phyloP scores from a whole-genome alignment of 352 stramenopile genomes.

The Phytophthora multivora region DNA sequence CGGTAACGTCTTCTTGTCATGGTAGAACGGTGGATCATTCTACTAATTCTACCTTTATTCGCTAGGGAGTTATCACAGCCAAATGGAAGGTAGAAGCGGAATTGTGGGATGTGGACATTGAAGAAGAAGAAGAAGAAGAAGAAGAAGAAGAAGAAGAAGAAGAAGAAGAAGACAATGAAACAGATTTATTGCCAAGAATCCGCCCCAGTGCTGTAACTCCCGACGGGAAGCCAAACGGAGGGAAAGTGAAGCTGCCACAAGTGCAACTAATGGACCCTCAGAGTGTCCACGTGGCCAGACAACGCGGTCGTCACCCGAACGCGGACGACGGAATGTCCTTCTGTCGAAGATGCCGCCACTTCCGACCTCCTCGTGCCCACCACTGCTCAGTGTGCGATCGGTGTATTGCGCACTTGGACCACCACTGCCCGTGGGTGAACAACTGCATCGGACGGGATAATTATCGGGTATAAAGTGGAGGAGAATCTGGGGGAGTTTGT shows the following conservation, averaged over 20 bases:
- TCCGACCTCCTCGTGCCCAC: conserved; percentile 57
- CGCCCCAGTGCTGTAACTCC: conserved; percentile 25
- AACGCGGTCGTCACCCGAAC: conserved; percentile 24
- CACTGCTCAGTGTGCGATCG: conserved; percentile 85
- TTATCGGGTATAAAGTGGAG: conserved; percentile 75
- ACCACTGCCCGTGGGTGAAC: conserved; percentile 98
- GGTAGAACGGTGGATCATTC: neutral
- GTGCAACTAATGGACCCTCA: conserved; percentile 43
- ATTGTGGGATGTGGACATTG: conserved; percentile 11
- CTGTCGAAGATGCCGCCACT: conserved; percentile 55
- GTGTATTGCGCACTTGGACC: conserved; percentile 97
- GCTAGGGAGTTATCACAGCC: conserved; percentile 33
- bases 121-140: conserved; percentile 11
- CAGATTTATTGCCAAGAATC: conserved; percentile 32
- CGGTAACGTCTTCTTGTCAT: conserved; percentile 29
- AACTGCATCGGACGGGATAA: conserved; percentile 98
- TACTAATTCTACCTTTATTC: conserved; percentile 3
- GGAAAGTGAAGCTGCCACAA: conserved; percentile 22
- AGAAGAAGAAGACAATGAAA: conserved; percentile 4
- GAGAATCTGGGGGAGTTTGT: neutral
- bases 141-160: conserved; percentile 11
- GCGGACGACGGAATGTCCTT: conserved; percentile 40
- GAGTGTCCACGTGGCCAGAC: conserved; percentile 39
- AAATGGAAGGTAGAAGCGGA: conserved; percentile 22
- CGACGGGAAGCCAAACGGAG: conserved; percentile 6